phyloP scores from a whole-genome alignment of 1,139 yeast genomes.

The Nakaseomyces uthaithaninus region DNA sequence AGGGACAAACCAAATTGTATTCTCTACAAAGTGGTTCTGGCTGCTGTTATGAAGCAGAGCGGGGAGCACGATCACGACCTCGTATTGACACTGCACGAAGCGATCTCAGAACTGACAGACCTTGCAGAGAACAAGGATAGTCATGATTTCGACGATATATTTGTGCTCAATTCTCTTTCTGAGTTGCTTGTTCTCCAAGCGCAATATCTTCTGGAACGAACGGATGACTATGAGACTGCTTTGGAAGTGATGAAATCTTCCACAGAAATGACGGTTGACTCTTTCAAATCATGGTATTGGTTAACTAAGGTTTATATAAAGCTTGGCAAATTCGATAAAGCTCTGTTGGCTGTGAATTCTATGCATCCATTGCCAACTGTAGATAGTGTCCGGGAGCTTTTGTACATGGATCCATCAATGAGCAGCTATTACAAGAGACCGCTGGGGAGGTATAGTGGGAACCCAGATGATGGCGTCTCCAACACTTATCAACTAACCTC shows the following conservation, averaged over 20 bases:
- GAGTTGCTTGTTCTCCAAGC: constrained; percentile 51
- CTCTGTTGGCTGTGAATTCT: constrained; percentile 75
- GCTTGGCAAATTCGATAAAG: constrained; percentile 62
- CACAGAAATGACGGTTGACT: constrained; percentile 74
- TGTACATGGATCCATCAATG: constrained; percentile 14
- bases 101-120: background rate
- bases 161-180: constrained; percentile 9
- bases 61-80: constrained; percentile 3
- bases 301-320: constrained; percentile 66
- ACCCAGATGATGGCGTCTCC: constrained; percentile 8
- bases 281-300: constrained; percentile 72
- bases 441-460: constrained; percentile 12
- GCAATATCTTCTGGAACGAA: constrained; percentile 55
- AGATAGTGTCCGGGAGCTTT: constrained; percentile 19
- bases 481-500: constrained; percentile 58
- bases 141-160: constrained; percentile 6
- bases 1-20: constrained; percentile 44
- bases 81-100: background rate
- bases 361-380: constrained; percentile 50
- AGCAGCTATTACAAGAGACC: constrained; percentile 27
- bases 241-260: constrained; percentile 64
- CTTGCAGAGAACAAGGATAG: background rate
- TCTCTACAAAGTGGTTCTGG: constrained; percentile 44
- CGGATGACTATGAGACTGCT: constrained; percentile 58
- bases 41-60: constrained; percentile 23